Percentiles rank a stretch among this genome's conserved stretches.
Conservation (phyloP, 805 yeast species). For the Lipomyces yamadae region DNA sequence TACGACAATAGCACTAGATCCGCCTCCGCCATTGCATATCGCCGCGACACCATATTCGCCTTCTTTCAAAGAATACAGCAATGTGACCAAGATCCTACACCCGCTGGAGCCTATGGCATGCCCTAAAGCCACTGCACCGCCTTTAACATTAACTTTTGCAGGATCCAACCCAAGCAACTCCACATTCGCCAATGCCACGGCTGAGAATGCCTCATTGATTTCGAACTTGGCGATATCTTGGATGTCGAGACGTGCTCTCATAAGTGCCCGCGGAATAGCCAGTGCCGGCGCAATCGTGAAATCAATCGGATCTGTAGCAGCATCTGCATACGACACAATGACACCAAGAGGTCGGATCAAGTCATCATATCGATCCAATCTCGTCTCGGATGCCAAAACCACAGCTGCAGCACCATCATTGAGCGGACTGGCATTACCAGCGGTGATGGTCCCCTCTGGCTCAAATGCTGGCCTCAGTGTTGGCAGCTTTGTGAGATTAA, state of each 20-base stretch:
- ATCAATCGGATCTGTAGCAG: slow-evolving; percentile 88
- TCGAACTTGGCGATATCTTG: slow-evolving; percentile 82
- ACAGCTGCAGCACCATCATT: slow-evolving; percentile 97
- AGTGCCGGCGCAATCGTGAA: slow-evolving; percentile 93
- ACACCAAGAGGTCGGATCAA: slow-evolving; percentile 69
- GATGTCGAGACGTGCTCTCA: slow-evolving; percentile 69
- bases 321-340: slow-evolving; percentile 92
- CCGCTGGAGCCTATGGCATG: slow-evolving; percentile 98
- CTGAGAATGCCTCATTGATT: slow-evolving; percentile 96
- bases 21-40: slow-evolving; percentile 98
- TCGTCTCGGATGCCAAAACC: slow-evolving; percentile 76
- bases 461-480: slow-evolving; percentile 88
- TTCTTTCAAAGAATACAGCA: slow-evolving; percentile 53
- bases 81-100: slow-evolving; percentile 77
- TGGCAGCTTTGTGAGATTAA: slow-evolving; percentile 72
- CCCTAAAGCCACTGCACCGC: slow-evolving; percentile 96
- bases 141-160: slow-evolving; percentile 81
- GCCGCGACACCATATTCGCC: slow-evolving; percentile 91
- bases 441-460: slow-evolving; percentile 93
- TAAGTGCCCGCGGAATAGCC: slow-evolving; percentile 89
- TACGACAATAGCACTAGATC: slow-evolving; percentile 85
- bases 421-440: slow-evolving; percentile 90
- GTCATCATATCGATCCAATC: slow-evolving; percentile 66
- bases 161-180: slow-evolving; percentile 66
- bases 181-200: slow-evolving; percentile 85